phyloP scores from a whole-genome alignment of 371 early-diverging fungal genomes.

The Zychaea mexicana region DNA sequence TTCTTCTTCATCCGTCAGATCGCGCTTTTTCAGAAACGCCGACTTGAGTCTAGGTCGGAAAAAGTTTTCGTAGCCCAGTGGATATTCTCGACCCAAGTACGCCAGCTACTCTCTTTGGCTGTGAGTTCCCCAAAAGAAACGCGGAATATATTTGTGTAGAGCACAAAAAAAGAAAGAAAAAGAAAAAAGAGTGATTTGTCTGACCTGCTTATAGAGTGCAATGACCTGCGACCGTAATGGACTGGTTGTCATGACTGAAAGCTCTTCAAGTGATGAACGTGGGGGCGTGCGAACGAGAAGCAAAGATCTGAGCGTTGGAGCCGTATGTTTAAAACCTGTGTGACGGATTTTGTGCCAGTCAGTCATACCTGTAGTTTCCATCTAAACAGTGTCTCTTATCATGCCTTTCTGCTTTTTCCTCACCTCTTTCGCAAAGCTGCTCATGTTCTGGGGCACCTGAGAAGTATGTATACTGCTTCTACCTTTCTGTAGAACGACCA shows the following conservation, averaged over 20 bases:
- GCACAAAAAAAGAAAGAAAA: too few species aligned
- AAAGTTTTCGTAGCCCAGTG: conserved; percentile 53
- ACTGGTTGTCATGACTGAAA: not conserved
- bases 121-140: not conserved
- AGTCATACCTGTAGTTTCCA: too few species aligned
- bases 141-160: too few species aligned
- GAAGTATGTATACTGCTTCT: too few species aligned
- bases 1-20: conserved; percentile 54
- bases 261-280: not conserved
- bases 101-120: conserved; percentile 35
- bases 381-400: too few species aligned
- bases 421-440: too few species aligned
- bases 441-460: too few species aligned
- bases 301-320: not conserved
- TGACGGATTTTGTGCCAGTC: too few species aligned
- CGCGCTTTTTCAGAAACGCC: conserved; percentile 68
- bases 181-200: not conserved
- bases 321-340: too few species aligned
- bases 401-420: too few species aligned
- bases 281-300: not conserved
- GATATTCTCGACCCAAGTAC: conserved; percentile 67
- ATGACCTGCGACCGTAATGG: conserved; percentile 50
- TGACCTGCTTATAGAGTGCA: conserved; percentile 58
- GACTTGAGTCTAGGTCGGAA: conserved; percentile 63
- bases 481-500: too few species aligned